phyloP scores from a whole-genome alignment of 176 grass and related monocot genomes.

The Rhynchospora breviuscula region DNA sequence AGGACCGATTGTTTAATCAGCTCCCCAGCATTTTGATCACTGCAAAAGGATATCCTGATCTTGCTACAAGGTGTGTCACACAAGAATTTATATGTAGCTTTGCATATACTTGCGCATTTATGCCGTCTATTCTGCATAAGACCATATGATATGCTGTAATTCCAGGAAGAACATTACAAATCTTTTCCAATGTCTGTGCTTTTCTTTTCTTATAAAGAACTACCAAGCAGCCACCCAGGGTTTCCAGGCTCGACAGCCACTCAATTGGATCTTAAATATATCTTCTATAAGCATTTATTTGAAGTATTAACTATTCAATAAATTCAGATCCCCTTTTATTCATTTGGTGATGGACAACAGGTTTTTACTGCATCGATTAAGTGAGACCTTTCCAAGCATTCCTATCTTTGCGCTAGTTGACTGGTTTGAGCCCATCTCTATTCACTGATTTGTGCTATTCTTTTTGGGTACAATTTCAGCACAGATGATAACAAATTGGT shows the following conservation, averaged over 20 bases:
- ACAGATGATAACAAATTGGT: background rate
- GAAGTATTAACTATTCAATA: background rate
- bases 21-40: constrained; percentile 85
- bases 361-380: constrained; percentile 72
- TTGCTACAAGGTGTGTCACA: constrained; percentile 66
- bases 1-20: constrained; percentile 75
- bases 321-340: background rate
- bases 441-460: constrained; percentile 9
- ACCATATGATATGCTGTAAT: background rate
- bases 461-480: background rate
- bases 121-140: background rate
- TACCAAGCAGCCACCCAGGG: background rate
- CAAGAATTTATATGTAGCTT: background rate
- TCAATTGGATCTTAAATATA: background rate
- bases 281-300: background rate
- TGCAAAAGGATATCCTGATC: constrained; percentile 96
- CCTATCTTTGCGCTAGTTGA: constrained; percentile 79
- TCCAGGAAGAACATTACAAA: background rate
- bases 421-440: constrained; percentile 52
- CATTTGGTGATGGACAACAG: constrained; percentile 24
- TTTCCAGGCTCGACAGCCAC: background rate
- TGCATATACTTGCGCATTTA: background rate
- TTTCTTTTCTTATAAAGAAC: background rate
- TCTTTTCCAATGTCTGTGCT: background rate
- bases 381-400: constrained; percentile 59